Base-by-base conservation (phyloP, 2,329 filamentous ascomycete genomes). In the Cercospora citrullina region DNA sequence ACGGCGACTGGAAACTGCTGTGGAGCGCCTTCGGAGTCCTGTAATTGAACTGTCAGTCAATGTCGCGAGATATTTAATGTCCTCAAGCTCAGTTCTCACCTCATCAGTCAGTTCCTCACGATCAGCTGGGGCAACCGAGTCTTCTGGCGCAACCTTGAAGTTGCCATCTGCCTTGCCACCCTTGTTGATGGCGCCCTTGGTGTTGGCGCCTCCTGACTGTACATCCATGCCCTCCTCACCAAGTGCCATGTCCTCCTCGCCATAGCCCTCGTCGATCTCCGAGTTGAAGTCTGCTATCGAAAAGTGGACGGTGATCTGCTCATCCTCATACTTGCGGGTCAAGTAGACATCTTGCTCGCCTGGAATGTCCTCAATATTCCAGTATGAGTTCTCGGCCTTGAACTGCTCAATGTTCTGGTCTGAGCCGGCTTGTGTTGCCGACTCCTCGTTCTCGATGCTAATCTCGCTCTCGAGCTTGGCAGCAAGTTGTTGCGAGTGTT, bases 281-380 rank as follows among this genome's bases (percentile, higher is more conserved):
- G 76, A 81, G 82, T 91, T 88, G 70, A 96, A 87, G 79, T 96
- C 93, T 74, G 91, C 89, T 76, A 96, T 92, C 73, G 91, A 93
- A 83, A 96, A 96, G 72, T 89, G 88, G 72, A 96, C 87, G 70
- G 90, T 90, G 82, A 94, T 92, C 75, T 90, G 92, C 85, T 99
- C 95, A 71, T 96, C 90, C 76, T 91, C 91, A 77, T 92, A 94
- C 72, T 87, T 90, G 77, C 94, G 91, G 69, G 89, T 91, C 73
- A 99, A 86, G 76, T 91, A 86, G 73, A 99, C 91, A 74, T 97
- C 93, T 83, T 98, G 92, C 80, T 93, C 87, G 70, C 95, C 95
- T 30, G 90, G 85, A 33, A 86, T 88, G 81, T 99, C 95, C 76
- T 92, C 85, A 69, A 90, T 79, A 83, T 87, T 68, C 81, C 93